Evolutionary conservation across 306 rosid species (phyloP), one percentile per base, ranked within the genome.

Genomic region (Bauhinia variegata): DNA sequence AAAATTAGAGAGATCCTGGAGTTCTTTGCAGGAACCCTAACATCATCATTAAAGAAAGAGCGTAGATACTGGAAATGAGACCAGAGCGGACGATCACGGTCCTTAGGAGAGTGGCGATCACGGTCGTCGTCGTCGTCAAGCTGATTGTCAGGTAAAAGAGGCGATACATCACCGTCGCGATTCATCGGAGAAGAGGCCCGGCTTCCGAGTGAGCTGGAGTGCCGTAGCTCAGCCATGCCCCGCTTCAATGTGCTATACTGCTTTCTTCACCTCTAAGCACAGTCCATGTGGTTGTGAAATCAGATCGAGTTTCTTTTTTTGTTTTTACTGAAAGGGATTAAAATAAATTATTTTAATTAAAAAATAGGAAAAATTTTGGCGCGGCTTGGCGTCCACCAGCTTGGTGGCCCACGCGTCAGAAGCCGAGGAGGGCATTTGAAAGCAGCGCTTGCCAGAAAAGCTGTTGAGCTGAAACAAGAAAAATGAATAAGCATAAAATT

Each of bases 171-270:
- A 8, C 56, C 88, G 65, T 90, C 99, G 50, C 97, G 95, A 79
- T 88, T 90, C 88, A 88, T 78, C 54, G 99, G 97, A 58, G 97
- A 95, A 41, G 96, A 31, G 74, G 87, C 81, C 34, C 97, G 95
- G 44, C 68, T 51, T 34, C 95, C 97, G 51, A 86, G 60, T 56
- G 98, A 79, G 65, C 73, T 72, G 47, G 91, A 68, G 82, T 90
- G 89, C 56, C 99, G 66, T 70, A 95, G 89, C 97, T 95, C 99
- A 65, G 88, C 96, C 97, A 88, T 92, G 76, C 87, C 87, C 69
- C 84, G 78, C 73, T 81, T 8, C 53, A 1, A 12, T 42, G 54
- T 5, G 63, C 31, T 39, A 5, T 4, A 67, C 57, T 52, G 28
- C 28, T 23, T 2, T 23, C 28, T 23, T 1, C 28, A 2, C 39